phyloP scores from a whole-genome alignment of 1,284 basidiomycete species.

The Rhodotorula sp. region DNA sequence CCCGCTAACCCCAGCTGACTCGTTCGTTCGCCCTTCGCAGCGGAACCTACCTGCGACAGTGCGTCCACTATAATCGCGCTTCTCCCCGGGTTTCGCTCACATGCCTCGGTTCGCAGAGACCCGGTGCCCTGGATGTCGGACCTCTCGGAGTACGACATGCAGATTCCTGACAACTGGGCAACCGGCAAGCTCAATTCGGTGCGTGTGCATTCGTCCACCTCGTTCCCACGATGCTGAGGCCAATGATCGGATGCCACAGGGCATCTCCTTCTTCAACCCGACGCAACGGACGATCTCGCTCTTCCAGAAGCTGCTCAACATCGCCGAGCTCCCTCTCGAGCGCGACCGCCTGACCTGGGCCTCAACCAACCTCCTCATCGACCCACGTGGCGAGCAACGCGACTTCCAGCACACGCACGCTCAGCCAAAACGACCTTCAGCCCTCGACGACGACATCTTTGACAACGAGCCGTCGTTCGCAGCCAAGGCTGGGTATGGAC shows the following conservation, averaged over 20 bases:
- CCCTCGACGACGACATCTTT: constrained; percentile 17
- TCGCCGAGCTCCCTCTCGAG: neutral
- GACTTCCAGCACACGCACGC: neutral
- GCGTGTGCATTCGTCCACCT: neutral
- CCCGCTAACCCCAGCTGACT: neutral
- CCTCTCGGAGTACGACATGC: constrained; percentile 25
- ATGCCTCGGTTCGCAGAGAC: constrained; percentile 2
- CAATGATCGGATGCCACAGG: constrained; percentile 2
- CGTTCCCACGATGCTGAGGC: too few relatives aligned
- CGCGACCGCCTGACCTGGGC: constrained; percentile 15
- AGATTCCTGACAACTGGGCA: constrained; percentile 28
- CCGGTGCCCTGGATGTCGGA: constrained; percentile 23
- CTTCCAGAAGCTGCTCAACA: constrained; percentile 14
- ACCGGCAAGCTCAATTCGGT: constrained; percentile 18
- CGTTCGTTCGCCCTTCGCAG: neutral
- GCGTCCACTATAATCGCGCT: neutral
- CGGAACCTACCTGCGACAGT: constrained; percentile 24
- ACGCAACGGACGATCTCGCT: constrained; percentile 26
- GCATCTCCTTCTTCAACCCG: constrained; percentile 25
- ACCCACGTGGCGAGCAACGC: constrained; percentile 17
- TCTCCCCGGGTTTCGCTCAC: neutral
- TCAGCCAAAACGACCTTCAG: neutral
- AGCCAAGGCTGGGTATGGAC: constrained; percentile 7
- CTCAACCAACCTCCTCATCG: constrained; percentile 30
- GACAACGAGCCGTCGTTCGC: constrained; percentile 1